phyloP scores from a whole-genome alignment of 768 basidiomycete genomes.

The Ephemerocybe angulata region DNA sequence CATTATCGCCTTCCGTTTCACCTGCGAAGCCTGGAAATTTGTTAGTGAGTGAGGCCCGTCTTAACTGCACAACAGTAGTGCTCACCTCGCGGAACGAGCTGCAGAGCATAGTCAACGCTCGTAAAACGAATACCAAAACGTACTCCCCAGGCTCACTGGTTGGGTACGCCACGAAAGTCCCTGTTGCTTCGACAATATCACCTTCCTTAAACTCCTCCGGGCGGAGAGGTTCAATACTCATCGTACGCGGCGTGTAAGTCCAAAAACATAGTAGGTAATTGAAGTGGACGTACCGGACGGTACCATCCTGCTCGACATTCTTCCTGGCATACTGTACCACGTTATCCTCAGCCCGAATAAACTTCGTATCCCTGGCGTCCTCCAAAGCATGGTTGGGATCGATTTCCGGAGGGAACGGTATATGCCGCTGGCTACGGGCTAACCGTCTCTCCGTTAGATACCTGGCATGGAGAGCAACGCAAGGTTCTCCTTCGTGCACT shows the following conservation, averaged over 20 bases:
- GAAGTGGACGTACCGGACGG: not conserved
- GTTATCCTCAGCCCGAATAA: not conserved
- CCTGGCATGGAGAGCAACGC: not conserved
- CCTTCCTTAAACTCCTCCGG: not conserved
- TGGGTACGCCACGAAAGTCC: not conserved
- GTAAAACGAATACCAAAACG: too few relatives aligned
- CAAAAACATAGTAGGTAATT: not conserved
- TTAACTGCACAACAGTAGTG: too few relatives aligned
- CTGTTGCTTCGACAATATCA: not conserved
- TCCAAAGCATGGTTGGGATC: not conserved
- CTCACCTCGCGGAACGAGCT: too few relatives aligned
- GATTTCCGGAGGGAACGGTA: not conserved
- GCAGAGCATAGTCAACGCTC: too few relatives aligned
- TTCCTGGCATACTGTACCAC: not conserved
- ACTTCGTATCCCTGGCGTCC: not conserved
- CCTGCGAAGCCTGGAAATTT: too few relatives aligned
- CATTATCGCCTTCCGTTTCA: too few relatives aligned
- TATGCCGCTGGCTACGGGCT: not conserved
- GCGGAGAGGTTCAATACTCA: not conserved
- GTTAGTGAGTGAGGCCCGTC: too few relatives aligned
- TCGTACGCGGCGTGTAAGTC: not conserved
- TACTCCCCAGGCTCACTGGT: too few relatives aligned
- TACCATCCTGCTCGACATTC: not conserved
- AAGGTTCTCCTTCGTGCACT: not conserved
- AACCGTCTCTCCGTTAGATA: not conserved